phyloP scores from a whole-genome alignment of 2,329 filamentous ascomycete genomes.

The Fusarium marasasianum region DNA sequence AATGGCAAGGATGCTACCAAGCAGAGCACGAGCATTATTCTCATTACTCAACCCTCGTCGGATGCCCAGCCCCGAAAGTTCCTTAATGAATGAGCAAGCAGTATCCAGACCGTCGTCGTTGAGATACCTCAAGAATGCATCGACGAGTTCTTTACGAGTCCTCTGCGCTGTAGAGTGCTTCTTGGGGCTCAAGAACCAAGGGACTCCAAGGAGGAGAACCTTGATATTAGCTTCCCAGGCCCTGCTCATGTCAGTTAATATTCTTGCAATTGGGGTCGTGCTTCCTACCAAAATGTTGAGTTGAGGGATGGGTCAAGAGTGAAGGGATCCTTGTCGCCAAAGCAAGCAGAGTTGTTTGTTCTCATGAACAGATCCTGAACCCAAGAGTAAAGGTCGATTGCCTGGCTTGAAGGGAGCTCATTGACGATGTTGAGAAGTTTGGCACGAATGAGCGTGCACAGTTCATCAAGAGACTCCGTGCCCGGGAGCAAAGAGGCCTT shows the following conservation, averaged over 20 bases:
- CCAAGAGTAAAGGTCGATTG: conserved; percentile 26
- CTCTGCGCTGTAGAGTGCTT: conserved; percentile 10
- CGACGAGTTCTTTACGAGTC: conserved; percentile 21
- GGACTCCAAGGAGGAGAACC: conserved; percentile 19
- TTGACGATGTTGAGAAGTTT: conserved; percentile 18
- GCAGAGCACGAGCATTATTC: conserved; percentile 33
- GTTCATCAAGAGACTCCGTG: conserved; percentile 22
- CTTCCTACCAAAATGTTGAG: conserved; percentile 13
- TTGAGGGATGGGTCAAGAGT: conserved; percentile 4
- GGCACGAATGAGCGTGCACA: conserved; percentile 4
- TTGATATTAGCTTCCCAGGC: conserved; percentile 33
- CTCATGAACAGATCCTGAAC: conserved; percentile 31
- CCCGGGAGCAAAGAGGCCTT: conserved; percentile 29
- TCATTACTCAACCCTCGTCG: conserved; percentile 30
- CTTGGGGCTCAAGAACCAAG: conserved; percentile 30
- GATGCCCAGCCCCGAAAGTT: conserved; percentile 17
- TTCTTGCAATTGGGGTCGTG: accelerated
- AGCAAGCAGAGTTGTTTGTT: conserved; percentile 35
- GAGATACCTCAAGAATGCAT: conserved; percentile 21
- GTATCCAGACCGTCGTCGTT: conserved; percentile 6
- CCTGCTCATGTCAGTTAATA: neutral
- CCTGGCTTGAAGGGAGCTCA: conserved; percentile 1
- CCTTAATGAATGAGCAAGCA: conserved; percentile 30
- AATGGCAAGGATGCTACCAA: conserved; percentile 31
- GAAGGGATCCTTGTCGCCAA: conserved; percentile 32